These are phyloP conservation scores for Clavispora vitiphila DNA, from an alignment of 805 yeast genomes.

Conservation along the genomic window DNA sequence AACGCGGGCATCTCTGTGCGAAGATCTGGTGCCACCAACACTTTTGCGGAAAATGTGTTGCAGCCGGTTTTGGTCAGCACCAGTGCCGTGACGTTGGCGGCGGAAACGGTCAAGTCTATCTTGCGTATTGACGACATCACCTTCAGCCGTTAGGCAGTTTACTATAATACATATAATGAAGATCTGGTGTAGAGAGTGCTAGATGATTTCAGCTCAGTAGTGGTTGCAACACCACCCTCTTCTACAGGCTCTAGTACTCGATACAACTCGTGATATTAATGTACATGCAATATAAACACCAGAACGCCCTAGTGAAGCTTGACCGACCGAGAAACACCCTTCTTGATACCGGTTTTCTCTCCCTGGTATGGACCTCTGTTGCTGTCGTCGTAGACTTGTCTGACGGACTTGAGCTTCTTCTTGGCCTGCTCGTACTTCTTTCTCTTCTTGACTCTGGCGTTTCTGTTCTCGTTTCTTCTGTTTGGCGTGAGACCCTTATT, in stretches of 20 bases:
- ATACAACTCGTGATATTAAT: not conserved
- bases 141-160: conserved; percentile 32
- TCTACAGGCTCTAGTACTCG: too few relatives aligned
- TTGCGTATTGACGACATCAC: conserved; percentile 96
- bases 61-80: conserved; percentile 95
- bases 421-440: conserved; percentile 92
- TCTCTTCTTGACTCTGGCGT: conserved; percentile 97
- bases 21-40: conserved; percentile 88
- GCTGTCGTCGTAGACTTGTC: conserved; percentile 79
- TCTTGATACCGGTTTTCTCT: conserved; percentile 95
- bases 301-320: conserved; percentile 39
- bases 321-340: conserved; percentile 84
- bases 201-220: too few relatives aligned
- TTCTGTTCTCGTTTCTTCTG: conserved; percentile 89
- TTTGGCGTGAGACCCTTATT: conserved; percentile 94
- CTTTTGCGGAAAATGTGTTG: conserved; percentile 87
- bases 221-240: too few relatives aligned
- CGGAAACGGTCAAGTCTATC: conserved; percentile 94
- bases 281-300: not conserved
- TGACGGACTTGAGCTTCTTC: conserved; percentile 85
- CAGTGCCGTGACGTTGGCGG: conserved; percentile 89
- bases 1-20: conserved; percentile 96
- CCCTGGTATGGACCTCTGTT: conserved; percentile 77
- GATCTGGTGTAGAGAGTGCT: too few relatives aligned
- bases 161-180: not conserved